Base-by-base conservation (phyloP, 176 grass and related monocot species). In the Oryza officinalis region DNA sequence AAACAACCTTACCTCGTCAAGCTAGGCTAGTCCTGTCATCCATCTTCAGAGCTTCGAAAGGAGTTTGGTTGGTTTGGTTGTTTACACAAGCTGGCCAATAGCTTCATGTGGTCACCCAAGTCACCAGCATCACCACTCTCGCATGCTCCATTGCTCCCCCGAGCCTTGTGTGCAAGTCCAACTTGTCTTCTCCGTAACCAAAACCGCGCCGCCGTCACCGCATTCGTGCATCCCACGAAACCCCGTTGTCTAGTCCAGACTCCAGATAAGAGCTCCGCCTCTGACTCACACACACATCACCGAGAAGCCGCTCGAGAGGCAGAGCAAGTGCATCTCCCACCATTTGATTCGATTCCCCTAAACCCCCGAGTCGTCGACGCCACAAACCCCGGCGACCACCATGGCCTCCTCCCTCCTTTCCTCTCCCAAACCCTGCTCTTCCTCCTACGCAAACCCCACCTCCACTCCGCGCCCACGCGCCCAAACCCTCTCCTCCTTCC, bases 401-500 rank as follows among this genome's bases (percentile, higher is more conserved):
- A 94, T 91, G 92, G 88, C 88, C 4, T 80, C 91, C 63, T 45
- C 88, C 22, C 32, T 91, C 41, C 7, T 72, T 57, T 44, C 85
- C 67, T 52, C 78, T 30, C 76, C 87, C 47, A 88, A 81, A 27
- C 25, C 77, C 73, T 83, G 11, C 69, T 63, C 1, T 83, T 6
- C 0, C 86, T 6, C 71, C 47, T 43, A 68, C 69, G 15, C 79
- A 3, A 86, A 57, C 26, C 47, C 30, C 63, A 44, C 75, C 63
- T 80, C 85, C 81, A 47, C 31, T 35, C 35, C 59, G 17, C 69
- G 81, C 75, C 17, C 41, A 5, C 45, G 50, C 0, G 66, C 78
- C 43, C 44, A 66, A 17, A 0, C 65, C 4, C 33, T 67, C 37
- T 69, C 80, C 63, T 4, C 79, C 67, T 57, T 47, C 65, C 22